These are phyloP conservation scores for Penicillium waksmanii DNA, from an alignment of 495 filamentous ascomycete species.

Conservation along the genomic window DNA sequence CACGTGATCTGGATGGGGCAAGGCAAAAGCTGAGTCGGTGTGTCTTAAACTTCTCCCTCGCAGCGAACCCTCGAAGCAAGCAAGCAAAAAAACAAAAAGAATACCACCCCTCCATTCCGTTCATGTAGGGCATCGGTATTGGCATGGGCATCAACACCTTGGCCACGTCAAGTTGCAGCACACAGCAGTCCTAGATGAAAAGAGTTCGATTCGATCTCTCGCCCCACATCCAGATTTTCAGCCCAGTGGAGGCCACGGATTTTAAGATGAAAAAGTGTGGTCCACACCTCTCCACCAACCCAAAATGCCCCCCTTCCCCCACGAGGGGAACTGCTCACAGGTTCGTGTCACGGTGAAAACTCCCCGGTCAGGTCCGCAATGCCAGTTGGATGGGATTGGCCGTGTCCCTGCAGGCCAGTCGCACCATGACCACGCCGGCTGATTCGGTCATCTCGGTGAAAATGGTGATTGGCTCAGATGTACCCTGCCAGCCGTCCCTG, in stretches of 20 bases:
- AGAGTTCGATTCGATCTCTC: constrained; percentile 1
- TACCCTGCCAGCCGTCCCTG: constrained; percentile 17
- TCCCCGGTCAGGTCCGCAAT: not conserved
- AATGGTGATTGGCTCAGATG: constrained; percentile 18
- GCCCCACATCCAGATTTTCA: not conserved
- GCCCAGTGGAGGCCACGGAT: not conserved
- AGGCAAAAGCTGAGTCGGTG: not conserved
- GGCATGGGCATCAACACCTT: not conserved
- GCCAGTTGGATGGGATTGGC: not conserved
- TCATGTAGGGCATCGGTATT: not conserved
- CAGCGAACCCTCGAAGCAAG: not conserved
- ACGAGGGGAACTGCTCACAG: constrained; percentile 6
- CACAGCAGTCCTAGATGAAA: not conserved
- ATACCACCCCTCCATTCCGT: not conserved
- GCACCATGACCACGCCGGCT: constrained; percentile 22
- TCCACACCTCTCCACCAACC: constrained; percentile 4
- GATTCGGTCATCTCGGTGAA: constrained; percentile 11
- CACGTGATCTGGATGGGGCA: not conserved
- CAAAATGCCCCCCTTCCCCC: constrained; percentile 3
- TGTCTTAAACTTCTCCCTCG: constrained; percentile 4
- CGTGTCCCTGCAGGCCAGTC: constrained; percentile 22
- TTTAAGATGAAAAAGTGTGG: not conserved
- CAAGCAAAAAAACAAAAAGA: not conserved
- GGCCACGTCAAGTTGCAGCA: not conserved
- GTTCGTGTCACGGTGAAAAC: constrained; percentile 3